Conservation (phyloP, 768 basidiomycete species). For the Russula olivacea region DNA sequence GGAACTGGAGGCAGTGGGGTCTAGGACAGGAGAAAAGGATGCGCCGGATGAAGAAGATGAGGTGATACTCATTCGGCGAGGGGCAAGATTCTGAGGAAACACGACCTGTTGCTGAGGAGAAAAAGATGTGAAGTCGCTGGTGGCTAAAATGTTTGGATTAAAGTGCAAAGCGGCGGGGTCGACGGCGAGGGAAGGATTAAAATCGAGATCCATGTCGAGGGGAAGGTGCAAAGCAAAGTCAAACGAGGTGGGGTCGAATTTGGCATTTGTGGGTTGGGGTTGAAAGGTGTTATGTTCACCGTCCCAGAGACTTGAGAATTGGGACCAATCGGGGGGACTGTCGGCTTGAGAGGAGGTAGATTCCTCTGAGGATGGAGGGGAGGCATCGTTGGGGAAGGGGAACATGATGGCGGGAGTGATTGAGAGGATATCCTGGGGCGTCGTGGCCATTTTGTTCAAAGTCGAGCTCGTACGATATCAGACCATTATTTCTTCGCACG, state of each 20-base stretch:
- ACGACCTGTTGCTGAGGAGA: slow-evolving; percentile 22
- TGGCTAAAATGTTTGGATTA: slow-evolving; percentile 32
- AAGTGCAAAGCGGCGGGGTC: slow-evolving; percentile 63
- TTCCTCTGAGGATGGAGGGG: slow-evolving; percentile 17
- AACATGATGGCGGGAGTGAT: not conserved
- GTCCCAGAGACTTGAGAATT: slow-evolving; percentile 25
- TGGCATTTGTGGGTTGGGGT: slow-evolving; percentile 6
- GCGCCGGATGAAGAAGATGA: slow-evolving; percentile 53
- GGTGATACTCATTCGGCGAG: slow-evolving; percentile 47
- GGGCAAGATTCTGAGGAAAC: slow-evolving; percentile 20
- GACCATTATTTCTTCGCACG: slow-evolving; percentile 2
- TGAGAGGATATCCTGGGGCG: too few relatives aligned
- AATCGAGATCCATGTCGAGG: slow-evolving; percentile 55
- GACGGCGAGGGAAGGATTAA: slow-evolving; percentile 51
- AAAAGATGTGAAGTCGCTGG: slow-evolving; percentile 8
- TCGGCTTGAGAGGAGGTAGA: slow-evolving; percentile 16
- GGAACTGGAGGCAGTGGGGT: slow-evolving; percentile 34
- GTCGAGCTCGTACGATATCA: not conserved
- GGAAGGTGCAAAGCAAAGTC: slow-evolving; percentile 36
- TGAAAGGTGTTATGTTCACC: not conserved
- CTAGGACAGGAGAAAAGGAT: slow-evolving; percentile 46
- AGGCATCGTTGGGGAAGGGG: slow-evolving; percentile 2
- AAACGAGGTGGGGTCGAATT: slow-evolving; percentile 33
- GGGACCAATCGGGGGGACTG: slow-evolving; percentile 26
- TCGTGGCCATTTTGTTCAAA: too few relatives aligned